Conservation (phyloP, 805 yeast species). For the Pichia gijzeniarum region DNA sequence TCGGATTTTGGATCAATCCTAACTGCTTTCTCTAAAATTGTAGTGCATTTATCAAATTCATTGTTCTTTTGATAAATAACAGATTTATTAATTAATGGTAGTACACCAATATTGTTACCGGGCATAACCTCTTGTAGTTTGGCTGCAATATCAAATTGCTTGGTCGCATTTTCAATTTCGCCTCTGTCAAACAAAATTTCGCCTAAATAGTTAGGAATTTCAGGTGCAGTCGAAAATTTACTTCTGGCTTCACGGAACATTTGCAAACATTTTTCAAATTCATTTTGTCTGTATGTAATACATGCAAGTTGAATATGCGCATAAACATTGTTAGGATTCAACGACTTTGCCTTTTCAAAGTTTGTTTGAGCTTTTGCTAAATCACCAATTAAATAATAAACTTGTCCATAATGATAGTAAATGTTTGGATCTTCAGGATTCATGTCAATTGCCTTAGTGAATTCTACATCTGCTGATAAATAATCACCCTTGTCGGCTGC, state of each 20-base stretch:
- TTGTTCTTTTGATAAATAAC: conserved; percentile 55
- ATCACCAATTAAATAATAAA: conserved; percentile 74
- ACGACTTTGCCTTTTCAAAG: conserved; percentile 69
- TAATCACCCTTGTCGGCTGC: conserved; percentile 71
- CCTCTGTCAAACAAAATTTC: conserved; percentile 83
- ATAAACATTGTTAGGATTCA: conserved; percentile 70
- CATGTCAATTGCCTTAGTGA: conserved; percentile 61
- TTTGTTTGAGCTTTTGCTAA: conserved; percentile 64
- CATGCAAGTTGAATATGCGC: conserved; percentile 92
- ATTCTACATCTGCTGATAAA: conserved; percentile 55
- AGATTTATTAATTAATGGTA: conserved; percentile 88
- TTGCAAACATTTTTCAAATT: conserved; percentile 51
- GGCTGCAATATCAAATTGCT: conserved; percentile 81
- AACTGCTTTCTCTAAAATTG: conserved; percentile 66
- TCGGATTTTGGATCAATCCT: conserved; percentile 84
- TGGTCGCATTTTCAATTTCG: conserved; percentile 63
- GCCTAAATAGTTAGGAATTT: conserved; percentile 92
- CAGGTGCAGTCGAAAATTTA: conserved; percentile 81
- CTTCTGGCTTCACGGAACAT: conserved; percentile 60
- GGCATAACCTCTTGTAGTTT: conserved; percentile 69
- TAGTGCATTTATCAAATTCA: conserved; percentile 52
- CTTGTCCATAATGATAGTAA: conserved; percentile 92
- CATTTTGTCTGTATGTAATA: conserved; percentile 74
- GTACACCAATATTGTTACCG: conserved; percentile 73
- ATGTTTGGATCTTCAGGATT: conserved; percentile 73